Percentiles rank a stretch among this genome's conserved stretches.
phyloP scores from a whole-genome alignment of 495 filamentous ascomycete species.

The Copromyces sp. region DNA sequence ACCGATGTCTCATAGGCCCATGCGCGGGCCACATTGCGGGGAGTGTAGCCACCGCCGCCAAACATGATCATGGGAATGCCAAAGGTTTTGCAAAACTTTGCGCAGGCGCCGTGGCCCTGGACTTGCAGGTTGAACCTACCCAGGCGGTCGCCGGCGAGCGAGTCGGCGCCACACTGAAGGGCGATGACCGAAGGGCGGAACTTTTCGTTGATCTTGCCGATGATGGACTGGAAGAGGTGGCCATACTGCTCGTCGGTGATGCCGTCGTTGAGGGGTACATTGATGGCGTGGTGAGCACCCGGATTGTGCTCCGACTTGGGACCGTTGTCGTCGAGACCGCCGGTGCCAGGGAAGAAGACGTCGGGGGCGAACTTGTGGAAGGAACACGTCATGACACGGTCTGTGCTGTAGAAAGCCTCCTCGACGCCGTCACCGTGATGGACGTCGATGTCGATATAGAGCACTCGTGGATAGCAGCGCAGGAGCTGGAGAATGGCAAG shows the following conservation, averaged over 20 bases:
- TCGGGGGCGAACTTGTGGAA: conserved; percentile 92
- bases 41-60: conserved; percentile 95
- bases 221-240: conserved; percentile 70
- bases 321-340: conserved; percentile 85
- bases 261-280: conserved; percentile 89
- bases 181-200: conserved; percentile 85
- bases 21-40: conserved; percentile 86
- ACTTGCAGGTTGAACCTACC: conserved; percentile 97
- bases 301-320: conserved; percentile 71
- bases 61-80: conserved; percentile 75
- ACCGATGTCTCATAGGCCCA: conserved; percentile 96
- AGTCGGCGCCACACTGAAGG: conserved; percentile 93
- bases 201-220: conserved; percentile 59
- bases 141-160: conserved; percentile 82
- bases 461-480: conserved; percentile 81
- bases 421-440: conserved; percentile 98
- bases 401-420: conserved; percentile 94
- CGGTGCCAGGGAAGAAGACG: conserved; percentile 93
- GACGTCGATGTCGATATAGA: conserved; percentile 98
- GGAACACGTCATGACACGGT: conserved; percentile 95
- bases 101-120: conserved; percentile 81
- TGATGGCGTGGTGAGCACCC: conserved; percentile 90
- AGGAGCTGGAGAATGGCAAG: conserved; percentile 94
- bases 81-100: conserved; percentile 72
- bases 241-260: conserved; percentile 91